Base-by-base conservation (phyloP, 371 early-diverging fungal genomes). In the Circinella minor region DNA sequence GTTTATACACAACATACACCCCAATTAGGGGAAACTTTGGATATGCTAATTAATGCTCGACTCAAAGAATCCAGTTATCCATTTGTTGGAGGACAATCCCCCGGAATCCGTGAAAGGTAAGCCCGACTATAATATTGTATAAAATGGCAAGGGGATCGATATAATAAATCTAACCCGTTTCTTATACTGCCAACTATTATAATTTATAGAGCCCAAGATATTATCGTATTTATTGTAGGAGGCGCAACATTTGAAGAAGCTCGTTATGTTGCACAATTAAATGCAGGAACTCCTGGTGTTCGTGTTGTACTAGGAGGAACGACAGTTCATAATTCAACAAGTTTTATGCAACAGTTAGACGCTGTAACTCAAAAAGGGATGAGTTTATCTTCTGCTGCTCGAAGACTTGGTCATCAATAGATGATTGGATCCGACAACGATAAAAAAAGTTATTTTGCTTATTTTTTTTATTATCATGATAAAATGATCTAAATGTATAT, bases 1-100 rank as follows among this genome's bases (percentile, higher is more conserved):
- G 98, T 99, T 13, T 99, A 97, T 77, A 98, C 98, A 11, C 97
- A 97, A 74, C 98, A 99, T 76, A 87, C 87, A n/a, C 97, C 98
- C 10, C 87, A 89, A 9, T 69, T 98, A 55, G 90, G 88, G 0
- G 90, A 91, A 43, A 92, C 90, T 37, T 55, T 99, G 36, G 92
- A 95, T 68, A 79, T 86, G 48, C 69, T 95, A 59, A 77, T 94
- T 59, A 96, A 95, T 73, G 95, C 95, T 15, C 88, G 88, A 55
- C 80, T 95, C n/a, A 90, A 87, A 67, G 93, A 93, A 36, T 77
- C 88, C 6, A 84, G 81, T 48, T 95, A 93, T 66, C 97, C 97
- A 18, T 95, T 90, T 74, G 76, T 93, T 3, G 90, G 92, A 39
- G 85, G 85, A 10, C 80, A 66, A 17, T 46, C 34, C 18, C 68